Evolutionary conservation across 2,329 filamentous ascomycete genomes (phyloP), one percentile per base, ranked within the genome.

Genomic region (Trichoderma endophyticum): DNA sequence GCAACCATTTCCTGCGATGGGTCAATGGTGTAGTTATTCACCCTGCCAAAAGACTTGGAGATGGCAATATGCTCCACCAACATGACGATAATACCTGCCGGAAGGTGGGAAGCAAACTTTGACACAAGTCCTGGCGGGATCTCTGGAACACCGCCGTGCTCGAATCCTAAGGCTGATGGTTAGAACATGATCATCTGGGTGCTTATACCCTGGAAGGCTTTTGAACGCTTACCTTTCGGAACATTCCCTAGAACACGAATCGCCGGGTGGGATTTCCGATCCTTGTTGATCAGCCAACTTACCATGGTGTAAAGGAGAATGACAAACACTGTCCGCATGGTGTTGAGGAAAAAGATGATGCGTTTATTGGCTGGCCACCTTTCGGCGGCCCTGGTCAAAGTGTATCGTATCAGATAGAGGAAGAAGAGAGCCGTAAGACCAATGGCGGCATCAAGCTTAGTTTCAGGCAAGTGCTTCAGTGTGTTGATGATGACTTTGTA

Each of bases 1-100:
- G 94, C 95, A 61, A 99, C 93, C 83, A 99, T 88, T 80, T 99
- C 95, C 80, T 99, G 95, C 0, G 95, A 98, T 0, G 96, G 95
- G 76, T 98, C 91, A 79, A 99, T 98, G 18, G 90, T 91, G 82
- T 99, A 99, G 83, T 97, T 97, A 85, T 98, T 98, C 77, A 98
- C 89, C 72, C 95, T 89, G 11, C 96, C 96, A 76, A 99, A 98
- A 0, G 95, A 98, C 81, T 98, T 99, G 21, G 95, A 94, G 74
- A 98, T 98, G 62, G 95, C 94, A 77, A 98, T 97, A 80, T 98
- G 95, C 82, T 98, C 96, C 73, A 98, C 97, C 43, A 98, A 86
- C 71, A 98, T 86, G n/a, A 99, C 95, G 75, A 98, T 97, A 67
- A 98, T 91, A 0, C 92, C 91, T 8, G 93, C 92, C 0, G 96